These are phyloP conservation scores for Chlamydomonas sp. DNA, from an alignment of 139 green algal species.

Conservation along the genomic window DNA sequence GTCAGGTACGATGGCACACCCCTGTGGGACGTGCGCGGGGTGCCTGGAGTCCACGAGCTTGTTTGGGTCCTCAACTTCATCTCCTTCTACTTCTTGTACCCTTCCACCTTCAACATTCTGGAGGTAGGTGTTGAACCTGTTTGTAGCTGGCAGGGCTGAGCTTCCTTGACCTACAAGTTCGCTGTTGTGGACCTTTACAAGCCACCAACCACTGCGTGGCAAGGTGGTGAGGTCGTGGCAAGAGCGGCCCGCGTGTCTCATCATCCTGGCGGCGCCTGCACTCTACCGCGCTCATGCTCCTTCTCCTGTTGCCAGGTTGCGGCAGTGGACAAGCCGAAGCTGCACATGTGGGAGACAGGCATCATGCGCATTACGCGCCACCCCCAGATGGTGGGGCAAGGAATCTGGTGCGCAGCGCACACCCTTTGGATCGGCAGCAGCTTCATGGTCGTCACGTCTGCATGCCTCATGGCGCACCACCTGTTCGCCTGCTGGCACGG, in stretches of 20 bases:
- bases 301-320: constrained; percentile 70
- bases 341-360: constrained; percentile 98
- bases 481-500: constrained; percentile 96
- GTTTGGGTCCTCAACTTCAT: constrained; percentile 94
- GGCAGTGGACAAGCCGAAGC: constrained; percentile 94
- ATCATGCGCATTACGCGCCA: constrained; percentile 95
- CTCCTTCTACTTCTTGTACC: constrained; percentile 99
- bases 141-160: no score
- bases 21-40: constrained; percentile 87
- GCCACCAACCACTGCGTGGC: no score
- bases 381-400: constrained; percentile 80
- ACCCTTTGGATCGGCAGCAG: constrained; percentile 92
- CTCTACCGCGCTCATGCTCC: not conserved
- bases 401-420: constrained; percentile 91
- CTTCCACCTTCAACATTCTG: constrained; percentile 99
- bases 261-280: no score
- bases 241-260: no score
- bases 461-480: constrained; percentile 93
- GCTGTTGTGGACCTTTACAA: no score
- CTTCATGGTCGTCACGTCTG: constrained; percentile 89
- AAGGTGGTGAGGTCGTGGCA: no score
- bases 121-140: constrained; percentile 67
- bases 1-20: constrained; percentile 72
- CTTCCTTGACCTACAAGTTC: no score
- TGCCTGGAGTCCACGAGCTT: constrained; percentile 83